These are phyloP conservation scores for Termitomyces sp. DNA, from an alignment of 768 basidiomycete species.

Conservation along the genomic window DNA sequence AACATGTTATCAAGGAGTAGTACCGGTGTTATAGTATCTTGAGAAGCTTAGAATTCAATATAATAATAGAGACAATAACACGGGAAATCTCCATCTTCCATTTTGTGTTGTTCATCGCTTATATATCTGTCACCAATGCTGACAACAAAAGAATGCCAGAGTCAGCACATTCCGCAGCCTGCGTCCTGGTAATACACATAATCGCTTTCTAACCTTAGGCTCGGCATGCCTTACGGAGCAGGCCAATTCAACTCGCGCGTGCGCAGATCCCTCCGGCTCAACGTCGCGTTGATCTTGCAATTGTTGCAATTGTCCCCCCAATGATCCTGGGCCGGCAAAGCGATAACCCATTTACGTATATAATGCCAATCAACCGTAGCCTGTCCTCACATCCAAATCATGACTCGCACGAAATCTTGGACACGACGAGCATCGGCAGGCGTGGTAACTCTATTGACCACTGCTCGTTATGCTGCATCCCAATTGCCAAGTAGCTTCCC, in stretches of 20 bases:
- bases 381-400: background rate
- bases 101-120: background rate
- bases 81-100: background rate
- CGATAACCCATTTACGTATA: background rate
- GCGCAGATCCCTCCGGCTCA: background rate
- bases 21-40: background rate
- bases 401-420: conserved; percentile 17
- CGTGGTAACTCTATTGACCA: conserved; percentile 18
- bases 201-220: background rate
- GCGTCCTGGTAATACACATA: too few relatives aligned
- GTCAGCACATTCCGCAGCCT: background rate
- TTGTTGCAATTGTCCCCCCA: conserved; percentile 2
- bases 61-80: conserved; percentile 1
- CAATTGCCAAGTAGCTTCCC: conserved; percentile 39
- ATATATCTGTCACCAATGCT: background rate
- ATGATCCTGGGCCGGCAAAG: background rate
- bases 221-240: conserved; percentile 5
- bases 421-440: conserved; percentile 17
- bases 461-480: conserved; percentile 18
- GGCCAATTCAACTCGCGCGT: background rate
- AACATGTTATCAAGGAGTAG: background rate
- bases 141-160: conserved; percentile 2
- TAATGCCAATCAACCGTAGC: background rate
- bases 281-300: background rate
- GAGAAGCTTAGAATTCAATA: background rate